phyloP scores from a whole-genome alignment of 176 grass and related monocot species.

The Eragrostis nindensis region DNA sequence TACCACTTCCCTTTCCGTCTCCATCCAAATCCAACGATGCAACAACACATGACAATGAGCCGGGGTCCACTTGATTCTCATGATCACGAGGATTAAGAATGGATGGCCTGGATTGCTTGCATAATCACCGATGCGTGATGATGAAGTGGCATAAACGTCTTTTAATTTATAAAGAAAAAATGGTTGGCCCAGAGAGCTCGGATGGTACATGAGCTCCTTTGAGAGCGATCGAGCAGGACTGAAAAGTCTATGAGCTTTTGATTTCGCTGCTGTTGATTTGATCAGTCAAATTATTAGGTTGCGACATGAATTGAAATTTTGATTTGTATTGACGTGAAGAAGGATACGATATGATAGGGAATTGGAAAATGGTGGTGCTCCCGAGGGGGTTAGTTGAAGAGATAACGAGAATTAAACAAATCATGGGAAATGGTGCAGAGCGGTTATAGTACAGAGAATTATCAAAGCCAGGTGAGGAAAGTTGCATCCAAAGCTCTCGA shows the following conservation, averaged over 20 bases:
- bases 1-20: not conserved
- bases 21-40: not conserved
- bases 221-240: not conserved
- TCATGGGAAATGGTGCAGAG: conserved; percentile 38
- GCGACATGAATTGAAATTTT: not conserved
- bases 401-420: conserved; percentile 55
- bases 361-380: conserved; percentile 31
- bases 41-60: not conserved
- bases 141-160: not conserved
- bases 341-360: conserved; percentile 35
- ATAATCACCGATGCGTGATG: not conserved
- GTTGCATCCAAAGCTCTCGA: conserved; percentile 30
- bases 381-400: conserved; percentile 48
- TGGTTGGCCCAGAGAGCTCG: too few species aligned
- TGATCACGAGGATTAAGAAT: not conserved
- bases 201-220: not conserved
- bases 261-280: not conserved
- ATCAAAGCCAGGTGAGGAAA: conserved; percentile 31
- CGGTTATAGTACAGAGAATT: conserved; percentile 13
- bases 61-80: not conserved
- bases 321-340: conserved; percentile 21
- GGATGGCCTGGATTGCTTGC: conserved; percentile 8
- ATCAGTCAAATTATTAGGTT: not conserved
- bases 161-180: too few species aligned
- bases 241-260: conserved; percentile 30